Evolutionary conservation across 2,329 filamentous ascomycete genomes (phyloP).

Genomic region (Pseudogymnoascus sp.): DNA sequence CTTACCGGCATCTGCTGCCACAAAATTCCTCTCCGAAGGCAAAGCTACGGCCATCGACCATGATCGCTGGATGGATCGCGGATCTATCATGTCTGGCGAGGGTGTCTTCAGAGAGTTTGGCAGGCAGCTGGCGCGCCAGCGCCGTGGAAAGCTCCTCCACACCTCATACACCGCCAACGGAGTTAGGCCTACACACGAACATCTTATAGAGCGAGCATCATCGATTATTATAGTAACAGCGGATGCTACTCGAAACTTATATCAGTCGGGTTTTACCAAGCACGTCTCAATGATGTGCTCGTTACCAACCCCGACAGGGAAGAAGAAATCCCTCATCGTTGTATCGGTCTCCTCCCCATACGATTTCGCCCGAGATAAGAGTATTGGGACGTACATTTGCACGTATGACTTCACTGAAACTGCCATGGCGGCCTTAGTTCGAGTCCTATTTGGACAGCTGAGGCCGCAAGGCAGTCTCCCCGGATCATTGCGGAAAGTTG

Average conservation of each 20-base stretch:
- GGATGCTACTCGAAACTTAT: slow-evolving; percentile 87
- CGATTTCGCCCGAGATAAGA: slow-evolving; percentile 88
- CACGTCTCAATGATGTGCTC: slow-evolving; percentile 94
- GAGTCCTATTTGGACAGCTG: slow-evolving; percentile 72
- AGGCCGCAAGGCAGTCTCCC: slow-evolving; percentile 51
- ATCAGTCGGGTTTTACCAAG: slow-evolving; percentile 91
- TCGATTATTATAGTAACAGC: slow-evolving; percentile 87
- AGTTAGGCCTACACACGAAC: slow-evolving; percentile 85
- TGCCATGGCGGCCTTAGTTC: slow-evolving; percentile 74
- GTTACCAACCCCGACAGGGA: slow-evolving; percentile 64
- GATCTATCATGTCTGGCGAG: slow-evolving; percentile 79
- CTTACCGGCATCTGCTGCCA: slow-evolving; percentile 78
- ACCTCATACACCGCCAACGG: slow-evolving; percentile 94
- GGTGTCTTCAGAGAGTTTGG: slow-evolving; percentile 87
- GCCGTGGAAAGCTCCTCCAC: slow-evolving; percentile 79
- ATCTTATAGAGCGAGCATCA: slow-evolving; percentile 78
- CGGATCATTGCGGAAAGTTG: slow-evolving; percentile 75
- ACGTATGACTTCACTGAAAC: slow-evolving; percentile 96
- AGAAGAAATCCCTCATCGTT: slow-evolving; percentile 83
- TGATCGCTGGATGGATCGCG: slow-evolving; percentile 48
- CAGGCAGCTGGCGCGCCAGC: slow-evolving; percentile 73
- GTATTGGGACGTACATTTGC: slow-evolving; percentile 86
- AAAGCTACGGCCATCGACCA: slow-evolving; percentile 35
- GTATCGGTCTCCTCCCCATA: slow-evolving; percentile 93
- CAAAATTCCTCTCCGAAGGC: slow-evolving; percentile 53